These are phyloP conservation scores for Penicillium italicum DNA, from an alignment of 2,329 filamentous ascomycete species.

Conservation along the genomic window DNA sequence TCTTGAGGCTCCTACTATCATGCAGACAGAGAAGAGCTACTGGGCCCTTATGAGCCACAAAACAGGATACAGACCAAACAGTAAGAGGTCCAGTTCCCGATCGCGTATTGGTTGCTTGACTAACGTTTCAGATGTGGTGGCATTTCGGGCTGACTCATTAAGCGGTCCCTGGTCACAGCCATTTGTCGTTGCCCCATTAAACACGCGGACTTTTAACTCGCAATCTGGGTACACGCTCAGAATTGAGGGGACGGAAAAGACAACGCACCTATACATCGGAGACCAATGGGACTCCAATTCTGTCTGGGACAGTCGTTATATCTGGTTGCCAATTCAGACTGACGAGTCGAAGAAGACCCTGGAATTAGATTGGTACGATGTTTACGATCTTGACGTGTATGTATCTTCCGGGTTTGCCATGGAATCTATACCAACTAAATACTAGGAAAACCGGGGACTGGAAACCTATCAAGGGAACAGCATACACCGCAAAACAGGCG, in stretches of 20 bases:
- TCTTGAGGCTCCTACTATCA: conserved; percentile 58
- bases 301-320: conserved; percentile 56
- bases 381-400: conserved; percentile 54
- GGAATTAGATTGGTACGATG: conserved; percentile 52
- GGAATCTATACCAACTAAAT: neutral
- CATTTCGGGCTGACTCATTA: conserved; percentile 52
- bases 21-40: conserved; percentile 59
- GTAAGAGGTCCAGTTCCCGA: conserved; percentile 15
- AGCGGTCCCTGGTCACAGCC: conserved; percentile 54
- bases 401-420: neutral
- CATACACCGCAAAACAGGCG: conserved; percentile 49
- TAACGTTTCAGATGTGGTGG: conserved; percentile 48
- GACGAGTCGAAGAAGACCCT: conserved; percentile 52
- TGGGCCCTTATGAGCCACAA: conserved; percentile 62
- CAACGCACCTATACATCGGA: conserved; percentile 51
- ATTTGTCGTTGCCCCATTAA: conserved; percentile 50
- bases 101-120: neutral
- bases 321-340: conserved; percentile 55
- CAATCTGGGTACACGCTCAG: conserved; percentile 51
- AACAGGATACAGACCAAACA: conserved; percentile 61
- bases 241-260: conserved; percentile 49
- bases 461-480: conserved; percentile 46
- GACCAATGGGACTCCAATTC: conserved; percentile 56
- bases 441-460: conserved; percentile 47
- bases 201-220: conserved; percentile 53